Percentiles rank a stretch among this genome's conserved stretches.
Conservation (phyloP, 1,284 basidiomycete genomes). For the Rhodotorula sp. region DNA sequence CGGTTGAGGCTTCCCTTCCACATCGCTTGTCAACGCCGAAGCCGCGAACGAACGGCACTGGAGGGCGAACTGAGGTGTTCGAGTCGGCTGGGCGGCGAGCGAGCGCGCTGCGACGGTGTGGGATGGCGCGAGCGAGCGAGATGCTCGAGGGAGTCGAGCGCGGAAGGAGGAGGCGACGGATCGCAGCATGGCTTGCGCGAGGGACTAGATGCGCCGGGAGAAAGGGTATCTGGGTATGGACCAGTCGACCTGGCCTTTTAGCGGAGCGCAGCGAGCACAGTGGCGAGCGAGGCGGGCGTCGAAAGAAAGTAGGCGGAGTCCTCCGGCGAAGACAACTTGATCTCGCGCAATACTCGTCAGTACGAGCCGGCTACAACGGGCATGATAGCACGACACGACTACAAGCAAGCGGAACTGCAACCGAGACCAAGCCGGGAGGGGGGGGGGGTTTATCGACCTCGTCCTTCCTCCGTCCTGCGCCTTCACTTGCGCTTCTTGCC, state of each 20-base stretch:
- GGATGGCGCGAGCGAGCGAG: background rate
- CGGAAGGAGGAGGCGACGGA: slow-evolving; percentile 12
- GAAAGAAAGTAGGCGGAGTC: background rate
- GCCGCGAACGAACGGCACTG: slow-evolving; percentile 9
- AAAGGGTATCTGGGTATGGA: background rate
- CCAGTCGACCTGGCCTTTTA: background rate
- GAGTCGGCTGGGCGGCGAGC: background rate
- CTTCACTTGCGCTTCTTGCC: slow-evolving; percentile 21
- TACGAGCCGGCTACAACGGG: no score
- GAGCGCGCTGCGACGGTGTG: background rate
- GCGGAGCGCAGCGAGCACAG: background rate
- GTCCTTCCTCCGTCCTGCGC: background rate
- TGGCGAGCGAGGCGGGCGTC: background rate
- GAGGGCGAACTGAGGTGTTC: background rate
- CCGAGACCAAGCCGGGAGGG: background rate
- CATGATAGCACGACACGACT: background rate
- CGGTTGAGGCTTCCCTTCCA: slow-evolving; percentile 25
- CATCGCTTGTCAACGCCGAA: slow-evolving; percentile 15
- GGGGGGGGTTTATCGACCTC: no score
- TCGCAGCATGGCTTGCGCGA: slow-evolving; percentile 17
- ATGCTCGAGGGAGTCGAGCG: slow-evolving; percentile 4
- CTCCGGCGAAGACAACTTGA: background rate
- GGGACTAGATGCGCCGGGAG: no score
- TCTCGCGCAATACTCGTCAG: no score
- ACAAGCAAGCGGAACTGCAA: background rate